Conservation (phyloP, 176 grass and related monocot genomes). For the Otatea glauca region DNA sequence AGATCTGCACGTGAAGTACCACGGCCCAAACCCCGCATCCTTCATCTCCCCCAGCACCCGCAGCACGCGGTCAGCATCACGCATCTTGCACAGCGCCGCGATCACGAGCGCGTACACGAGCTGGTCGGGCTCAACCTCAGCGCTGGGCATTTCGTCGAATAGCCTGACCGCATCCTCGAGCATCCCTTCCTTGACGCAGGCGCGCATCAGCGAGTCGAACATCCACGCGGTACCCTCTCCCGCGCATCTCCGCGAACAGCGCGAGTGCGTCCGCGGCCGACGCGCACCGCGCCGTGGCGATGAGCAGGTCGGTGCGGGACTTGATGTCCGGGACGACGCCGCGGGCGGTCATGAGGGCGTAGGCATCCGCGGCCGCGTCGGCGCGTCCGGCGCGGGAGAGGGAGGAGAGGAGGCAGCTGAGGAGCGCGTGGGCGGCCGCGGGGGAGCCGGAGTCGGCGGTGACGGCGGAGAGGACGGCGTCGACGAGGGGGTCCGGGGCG, state of each 20-base stretch:
- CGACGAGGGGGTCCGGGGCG: slow-evolving; percentile 29
- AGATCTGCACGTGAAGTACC: slow-evolving; percentile 45
- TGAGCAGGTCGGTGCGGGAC: slow-evolving; percentile 63
- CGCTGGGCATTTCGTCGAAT: slow-evolving; percentile 66
- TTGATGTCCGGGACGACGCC: slow-evolving; percentile 51
- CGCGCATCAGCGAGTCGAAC: slow-evolving; percentile 60
- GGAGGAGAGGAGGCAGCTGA: slow-evolving; percentile 53
- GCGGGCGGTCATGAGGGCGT: slow-evolving; percentile 49
- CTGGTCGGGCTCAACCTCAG: slow-evolving; percentile 46
- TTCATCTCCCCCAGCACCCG: slow-evolving; percentile 56
- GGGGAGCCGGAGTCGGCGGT: slow-evolving; percentile 34
- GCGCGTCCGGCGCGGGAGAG: slow-evolving; percentile 18
- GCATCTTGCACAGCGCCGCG: slow-evolving; percentile 53
- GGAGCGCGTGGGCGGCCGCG: neutral
- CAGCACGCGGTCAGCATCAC: slow-evolving; percentile 44
- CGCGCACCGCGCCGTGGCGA: slow-evolving; percentile 37
- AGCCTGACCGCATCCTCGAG: slow-evolving; percentile 53
- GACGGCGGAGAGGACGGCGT: slow-evolving; percentile 43
- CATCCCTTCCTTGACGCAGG: slow-evolving; percentile 57
- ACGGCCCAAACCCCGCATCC: slow-evolving; percentile 43
- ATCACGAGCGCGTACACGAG: slow-evolving; percentile 42
- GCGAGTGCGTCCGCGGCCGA: slow-evolving; percentile 44
- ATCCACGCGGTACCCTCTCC: slow-evolving; percentile 49
- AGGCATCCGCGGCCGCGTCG: slow-evolving; percentile 42
- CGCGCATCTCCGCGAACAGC: slow-evolving; percentile 59